Conservation (phyloP, 2,329 filamentous ascomycete species). For the Sporothrix phasma region DNA sequence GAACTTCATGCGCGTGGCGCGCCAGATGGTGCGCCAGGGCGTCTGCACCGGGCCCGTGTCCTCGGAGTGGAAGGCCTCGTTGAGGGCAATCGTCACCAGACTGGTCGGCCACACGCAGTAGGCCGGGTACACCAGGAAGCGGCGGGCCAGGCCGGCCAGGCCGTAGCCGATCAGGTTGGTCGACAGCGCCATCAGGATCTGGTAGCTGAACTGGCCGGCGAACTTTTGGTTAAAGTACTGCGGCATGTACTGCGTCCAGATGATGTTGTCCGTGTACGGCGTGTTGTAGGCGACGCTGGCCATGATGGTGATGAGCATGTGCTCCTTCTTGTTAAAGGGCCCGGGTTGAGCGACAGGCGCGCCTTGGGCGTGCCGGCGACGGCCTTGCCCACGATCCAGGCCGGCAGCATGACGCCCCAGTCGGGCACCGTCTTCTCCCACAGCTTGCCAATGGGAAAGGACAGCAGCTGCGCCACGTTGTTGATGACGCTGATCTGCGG, state of each 20-base stretch:
- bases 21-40: conserved; percentile 27
- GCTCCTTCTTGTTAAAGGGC: conserved; percentile 50
- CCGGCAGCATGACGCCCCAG: conserved; percentile 31
- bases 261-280: conserved; percentile 17
- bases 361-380: neutral
- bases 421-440: conserved; percentile 43
- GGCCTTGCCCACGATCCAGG: conserved; percentile 30
- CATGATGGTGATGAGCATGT: conserved; percentile 50
- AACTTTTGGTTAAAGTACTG: conserved; percentile 28
- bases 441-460: conserved; percentile 44
- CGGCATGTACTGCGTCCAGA: conserved; percentile 35
- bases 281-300: conserved; percentile 43
- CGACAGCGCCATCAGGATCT: conserved; percentile 39
- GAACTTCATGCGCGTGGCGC: conserved; percentile 33
- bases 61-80: conserved; percentile 37
- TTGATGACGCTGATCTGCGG: conserved; percentile 44
- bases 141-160: conserved; percentile 39
- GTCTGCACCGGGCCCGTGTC: conserved; percentile 27
- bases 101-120: conserved; percentile 43
- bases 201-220: conserved; percentile 38
- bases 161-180: conserved; percentile 49
- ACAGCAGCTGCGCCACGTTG: conserved; percentile 47
- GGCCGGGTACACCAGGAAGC: conserved; percentile 43
- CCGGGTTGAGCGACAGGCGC: conserved; percentile 43
- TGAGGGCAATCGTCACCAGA: conserved; percentile 37